Evolutionary conservation across 495 filamentous ascomycete genomes (phyloP).

Genomic region (Xylaria acuta): DNA sequence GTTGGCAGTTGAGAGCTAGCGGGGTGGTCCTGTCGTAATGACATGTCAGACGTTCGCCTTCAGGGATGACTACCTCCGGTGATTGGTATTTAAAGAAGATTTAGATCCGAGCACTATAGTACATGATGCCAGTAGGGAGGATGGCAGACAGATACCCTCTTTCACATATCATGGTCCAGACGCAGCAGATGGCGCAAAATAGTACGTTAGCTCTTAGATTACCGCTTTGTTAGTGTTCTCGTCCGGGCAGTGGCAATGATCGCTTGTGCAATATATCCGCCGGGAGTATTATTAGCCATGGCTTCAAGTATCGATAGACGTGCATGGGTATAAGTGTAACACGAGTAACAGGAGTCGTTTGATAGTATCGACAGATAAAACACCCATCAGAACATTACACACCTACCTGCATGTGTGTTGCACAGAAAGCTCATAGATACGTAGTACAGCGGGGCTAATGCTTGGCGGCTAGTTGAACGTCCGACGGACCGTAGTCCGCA

Average conservation of each 20-base stretch:
- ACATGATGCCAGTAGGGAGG: not conserved
- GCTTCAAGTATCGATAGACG: not conserved
- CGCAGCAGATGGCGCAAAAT: not conserved
- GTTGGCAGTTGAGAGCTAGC: constrained; percentile 72
- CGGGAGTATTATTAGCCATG: not conserved
- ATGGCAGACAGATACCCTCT: not conserved
- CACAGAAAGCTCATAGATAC: not conserved
- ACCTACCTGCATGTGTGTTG: too few relatives aligned
- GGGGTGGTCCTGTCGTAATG: not conserved
- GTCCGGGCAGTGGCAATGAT: not conserved
- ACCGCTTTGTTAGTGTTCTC: not conserved
- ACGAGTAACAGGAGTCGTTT: too few relatives aligned
- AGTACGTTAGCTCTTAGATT: not conserved
- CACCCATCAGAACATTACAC: too few relatives aligned
- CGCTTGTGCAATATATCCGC: not conserved
- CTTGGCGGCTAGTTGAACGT: not conserved
- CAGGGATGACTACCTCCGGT: not conserved
- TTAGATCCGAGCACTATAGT: not conserved
- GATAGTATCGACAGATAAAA: too few relatives aligned
- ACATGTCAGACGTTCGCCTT: not conserved
- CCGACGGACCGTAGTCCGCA: not conserved
- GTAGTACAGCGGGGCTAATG: not conserved
- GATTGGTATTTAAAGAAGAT: constrained; percentile 3
- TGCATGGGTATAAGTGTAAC: not conserved
- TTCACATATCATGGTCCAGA: not conserved